phyloP scores from a whole-genome alignment of 2,329 filamentous ascomycete species.

The Trichoderma atrobrunneum region DNA sequence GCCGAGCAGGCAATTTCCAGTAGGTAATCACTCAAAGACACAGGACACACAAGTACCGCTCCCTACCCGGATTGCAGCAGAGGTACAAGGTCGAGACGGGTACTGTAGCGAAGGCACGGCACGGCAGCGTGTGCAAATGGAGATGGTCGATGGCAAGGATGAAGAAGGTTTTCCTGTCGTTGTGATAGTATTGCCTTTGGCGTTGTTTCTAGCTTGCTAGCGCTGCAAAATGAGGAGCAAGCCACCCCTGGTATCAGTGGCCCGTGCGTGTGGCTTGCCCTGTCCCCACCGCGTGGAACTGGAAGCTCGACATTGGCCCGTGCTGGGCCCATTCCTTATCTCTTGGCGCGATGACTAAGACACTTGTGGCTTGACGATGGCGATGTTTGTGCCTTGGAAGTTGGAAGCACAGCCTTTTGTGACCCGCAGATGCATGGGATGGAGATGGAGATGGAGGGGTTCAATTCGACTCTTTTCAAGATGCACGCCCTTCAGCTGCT shows the following conservation, averaged over 20 bases:
- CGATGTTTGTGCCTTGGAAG: slow-evolving; percentile 10
- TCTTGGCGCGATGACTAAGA: slow-evolving; percentile 19
- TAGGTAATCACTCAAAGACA: not conserved
- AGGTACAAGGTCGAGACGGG: not conserved
- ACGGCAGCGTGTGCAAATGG: slow-evolving; percentile 1
- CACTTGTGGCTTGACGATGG: slow-evolving; percentile 18
- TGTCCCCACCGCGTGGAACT: not conserved
- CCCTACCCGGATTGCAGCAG: not conserved
- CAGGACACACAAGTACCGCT: not conserved
- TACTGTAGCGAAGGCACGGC: not conserved
- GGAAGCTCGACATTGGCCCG: slow-evolving; percentile 8
- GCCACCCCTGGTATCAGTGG: slow-evolving; percentile 8
- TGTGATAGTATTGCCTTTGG: slow-evolving; percentile 8
- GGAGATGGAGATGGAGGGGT: not conserved
- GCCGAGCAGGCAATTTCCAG: not conserved
- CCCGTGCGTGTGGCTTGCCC: slow-evolving; percentile 17
- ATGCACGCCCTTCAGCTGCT: slow-evolving; percentile 1
- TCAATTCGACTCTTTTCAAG: not conserved
- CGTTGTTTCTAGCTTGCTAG: not conserved
- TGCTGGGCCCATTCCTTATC: slow-evolving; percentile 15
- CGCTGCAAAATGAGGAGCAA: not conserved
- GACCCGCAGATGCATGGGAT: not conserved
- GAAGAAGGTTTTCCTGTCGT: slow-evolving; percentile 14
- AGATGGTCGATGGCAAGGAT: slow-evolving; percentile 11
- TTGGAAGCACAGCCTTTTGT: slow-evolving; percentile 8